Conservation (phyloP, 73 alveolate species). For the Halteria grandinella region DNA sequence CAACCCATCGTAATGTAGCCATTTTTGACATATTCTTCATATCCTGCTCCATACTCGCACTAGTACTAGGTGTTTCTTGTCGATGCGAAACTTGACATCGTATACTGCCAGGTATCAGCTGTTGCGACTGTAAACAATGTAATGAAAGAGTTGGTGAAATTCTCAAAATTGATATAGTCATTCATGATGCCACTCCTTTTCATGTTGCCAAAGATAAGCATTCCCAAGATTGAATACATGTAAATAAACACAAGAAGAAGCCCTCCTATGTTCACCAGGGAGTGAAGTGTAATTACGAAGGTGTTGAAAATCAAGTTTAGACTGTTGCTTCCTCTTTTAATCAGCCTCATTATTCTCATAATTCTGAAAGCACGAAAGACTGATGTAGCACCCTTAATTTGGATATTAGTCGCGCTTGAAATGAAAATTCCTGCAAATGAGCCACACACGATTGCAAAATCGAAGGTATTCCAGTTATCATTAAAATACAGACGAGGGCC, state of each 20-base stretch:
- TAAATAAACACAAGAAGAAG: constrained; percentile 49
- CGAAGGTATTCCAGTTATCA: constrained; percentile 73
- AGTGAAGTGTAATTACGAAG: constrained; percentile 49
- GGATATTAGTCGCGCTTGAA: constrained; percentile 12
- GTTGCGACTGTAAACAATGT: constrained; percentile 54
- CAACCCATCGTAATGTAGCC: constrained; percentile 32
- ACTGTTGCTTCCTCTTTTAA: constrained; percentile 31
- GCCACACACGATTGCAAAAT: constrained; percentile 69
- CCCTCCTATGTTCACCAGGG: constrained; percentile 65
- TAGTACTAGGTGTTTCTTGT: background rate
- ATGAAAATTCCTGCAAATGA: constrained; percentile 64
- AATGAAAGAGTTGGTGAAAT: constrained; percentile 42
- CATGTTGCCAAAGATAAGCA: constrained; percentile 46
- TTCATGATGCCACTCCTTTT: constrained; percentile 36
- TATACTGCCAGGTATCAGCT: constrained; percentile 68
- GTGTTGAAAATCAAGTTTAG: constrained; percentile 57
- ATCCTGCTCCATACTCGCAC: constrained; percentile 36
- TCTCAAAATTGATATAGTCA: constrained; percentile 44
- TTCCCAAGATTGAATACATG: constrained; percentile 63
- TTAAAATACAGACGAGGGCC: constrained; percentile 56
- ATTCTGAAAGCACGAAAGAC: constrained; percentile 70
- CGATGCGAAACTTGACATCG: constrained; percentile 26
- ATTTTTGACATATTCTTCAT: constrained; percentile 9
- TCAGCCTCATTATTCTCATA: constrained; percentile 61
- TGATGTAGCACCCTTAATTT: constrained; percentile 60